Conservation (phyloP, 768 basidiomycete genomes). For the Mycena polygramma region DNA sequence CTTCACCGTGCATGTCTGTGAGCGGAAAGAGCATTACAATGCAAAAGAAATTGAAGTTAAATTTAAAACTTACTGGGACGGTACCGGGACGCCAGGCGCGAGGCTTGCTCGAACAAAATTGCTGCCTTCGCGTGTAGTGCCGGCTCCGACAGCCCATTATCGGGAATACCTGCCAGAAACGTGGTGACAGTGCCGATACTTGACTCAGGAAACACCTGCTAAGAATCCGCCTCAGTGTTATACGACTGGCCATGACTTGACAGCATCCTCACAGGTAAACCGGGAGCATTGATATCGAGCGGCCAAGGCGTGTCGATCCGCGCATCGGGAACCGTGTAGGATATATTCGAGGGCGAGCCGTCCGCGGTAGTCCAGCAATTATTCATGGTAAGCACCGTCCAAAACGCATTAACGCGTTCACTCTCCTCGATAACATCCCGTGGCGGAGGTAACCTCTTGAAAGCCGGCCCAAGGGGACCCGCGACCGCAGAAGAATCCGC, state of each 20-base stretch:
- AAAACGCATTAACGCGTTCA: constrained; percentile 37
- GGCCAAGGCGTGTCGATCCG: background rate
- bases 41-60: background rate
- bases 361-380: constrained; percentile 47
- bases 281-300: constrained; percentile 1
- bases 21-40: background rate
- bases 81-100: constrained; percentile 18
- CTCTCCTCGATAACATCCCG: constrained; percentile 45
- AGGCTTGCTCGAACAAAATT: constrained; percentile 45
- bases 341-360: constrained; percentile 7
- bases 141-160: background rate
- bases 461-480: background rate
- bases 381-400: constrained; percentile 51
- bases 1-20: background rate
- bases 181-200: background rate
- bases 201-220: too few relatives aligned
- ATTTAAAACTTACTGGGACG: background rate
- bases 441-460: constrained; percentile 39
- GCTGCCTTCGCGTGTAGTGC: constrained; percentile 21
- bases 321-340: background rate
- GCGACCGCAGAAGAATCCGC: too few relatives aligned
- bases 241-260: too few relatives aligned
- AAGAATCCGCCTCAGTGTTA: too few relatives aligned
- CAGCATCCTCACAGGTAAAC: background rate
- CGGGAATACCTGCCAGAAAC: background rate